Conservation (phyloP, 306 rosid genomes). For the Pyrus betulifolia region DNA sequence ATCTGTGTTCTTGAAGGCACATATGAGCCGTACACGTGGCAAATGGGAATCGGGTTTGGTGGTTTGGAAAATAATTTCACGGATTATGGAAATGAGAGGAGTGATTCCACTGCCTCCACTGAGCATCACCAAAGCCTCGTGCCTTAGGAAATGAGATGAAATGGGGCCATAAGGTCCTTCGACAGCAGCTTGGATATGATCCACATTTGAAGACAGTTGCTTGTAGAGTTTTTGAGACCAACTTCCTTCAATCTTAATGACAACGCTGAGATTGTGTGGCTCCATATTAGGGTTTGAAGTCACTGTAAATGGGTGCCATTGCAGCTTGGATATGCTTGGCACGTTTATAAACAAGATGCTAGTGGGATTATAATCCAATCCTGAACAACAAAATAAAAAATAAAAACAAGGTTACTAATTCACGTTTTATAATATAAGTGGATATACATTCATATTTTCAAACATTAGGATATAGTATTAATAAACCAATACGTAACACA, state of each 20-base stretch:
- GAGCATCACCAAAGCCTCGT: constrained; percentile 35
- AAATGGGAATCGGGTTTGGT: constrained; percentile 16
- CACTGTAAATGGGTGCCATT: constrained; percentile 85
- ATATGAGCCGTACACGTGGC: constrained; percentile 26
- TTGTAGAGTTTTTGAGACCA: constrained; percentile 54
- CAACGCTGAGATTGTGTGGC: constrained; percentile 35
- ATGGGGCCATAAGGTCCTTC: constrained; percentile 85
- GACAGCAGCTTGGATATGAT: constrained; percentile 52
- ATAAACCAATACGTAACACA: background rate
- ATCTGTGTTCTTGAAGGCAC: constrained; percentile 42
- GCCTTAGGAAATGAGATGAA: constrained; percentile 40
- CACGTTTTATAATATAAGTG: background rate
- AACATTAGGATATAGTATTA: too few relatives aligned
- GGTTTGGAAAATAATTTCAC: constrained; percentile 46
- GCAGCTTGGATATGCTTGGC: constrained; percentile 59
- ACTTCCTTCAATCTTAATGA: constrained; percentile 43
- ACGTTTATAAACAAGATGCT: constrained; percentile 61
- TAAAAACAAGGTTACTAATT: background rate
- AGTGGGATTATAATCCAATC: constrained; percentile 47
- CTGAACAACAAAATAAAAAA: constrained; percentile 20
- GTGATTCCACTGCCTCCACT: constrained; percentile 68
- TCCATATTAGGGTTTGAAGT: constrained; percentile 51
- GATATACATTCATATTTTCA: too few relatives aligned
- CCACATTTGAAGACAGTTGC: constrained; percentile 36
- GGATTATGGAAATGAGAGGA: constrained; percentile 58